These are phyloP conservation scores for Fraxinus ornus DNA, from an alignment of 305 asterid genomes.

Conservation along the genomic window DNA sequence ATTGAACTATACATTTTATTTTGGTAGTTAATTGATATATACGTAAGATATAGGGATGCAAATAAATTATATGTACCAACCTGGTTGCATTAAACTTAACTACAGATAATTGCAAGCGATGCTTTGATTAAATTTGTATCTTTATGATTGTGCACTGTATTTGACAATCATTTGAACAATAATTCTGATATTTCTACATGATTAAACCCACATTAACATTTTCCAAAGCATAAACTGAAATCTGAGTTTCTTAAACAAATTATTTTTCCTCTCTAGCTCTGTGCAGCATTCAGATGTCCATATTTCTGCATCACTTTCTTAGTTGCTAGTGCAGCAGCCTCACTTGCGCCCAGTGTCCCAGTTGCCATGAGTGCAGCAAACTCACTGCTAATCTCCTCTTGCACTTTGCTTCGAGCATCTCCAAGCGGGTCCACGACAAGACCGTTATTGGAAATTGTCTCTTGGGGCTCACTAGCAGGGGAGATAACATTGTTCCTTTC, in stretches of 20 bases:
- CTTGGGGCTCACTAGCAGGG: constrained; percentile 11
- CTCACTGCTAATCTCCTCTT: constrained; percentile 75
- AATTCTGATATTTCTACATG: background rate
- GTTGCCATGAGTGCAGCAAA: constrained; percentile 86
- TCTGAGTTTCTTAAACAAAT: background rate
- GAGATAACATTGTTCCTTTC: constrained; percentile 2
- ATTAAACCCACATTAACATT: background rate
- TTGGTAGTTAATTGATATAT: background rate
- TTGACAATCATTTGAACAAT: background rate
- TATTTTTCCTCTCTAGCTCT: constrained; percentile 33
- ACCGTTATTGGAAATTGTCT: constrained; percentile 26
- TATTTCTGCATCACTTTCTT: constrained; percentile 75
- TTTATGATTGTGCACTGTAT: background rate
- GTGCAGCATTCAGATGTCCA: constrained; percentile 54
- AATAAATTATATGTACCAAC: background rate
- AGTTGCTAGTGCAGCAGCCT: constrained; percentile 91
- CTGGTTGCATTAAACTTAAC: background rate
- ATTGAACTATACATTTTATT: background rate
- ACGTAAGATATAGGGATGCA: background rate
- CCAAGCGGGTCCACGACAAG: constrained; percentile 42
- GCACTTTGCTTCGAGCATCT: constrained; percentile 68
- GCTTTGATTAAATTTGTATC: background rate
- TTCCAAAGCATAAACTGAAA: background rate
- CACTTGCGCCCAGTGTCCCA: constrained; percentile 83
- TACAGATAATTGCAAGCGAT: background rate